Conservation (phyloP, 1,139 yeast species). For the Pichia sp. region DNA sequence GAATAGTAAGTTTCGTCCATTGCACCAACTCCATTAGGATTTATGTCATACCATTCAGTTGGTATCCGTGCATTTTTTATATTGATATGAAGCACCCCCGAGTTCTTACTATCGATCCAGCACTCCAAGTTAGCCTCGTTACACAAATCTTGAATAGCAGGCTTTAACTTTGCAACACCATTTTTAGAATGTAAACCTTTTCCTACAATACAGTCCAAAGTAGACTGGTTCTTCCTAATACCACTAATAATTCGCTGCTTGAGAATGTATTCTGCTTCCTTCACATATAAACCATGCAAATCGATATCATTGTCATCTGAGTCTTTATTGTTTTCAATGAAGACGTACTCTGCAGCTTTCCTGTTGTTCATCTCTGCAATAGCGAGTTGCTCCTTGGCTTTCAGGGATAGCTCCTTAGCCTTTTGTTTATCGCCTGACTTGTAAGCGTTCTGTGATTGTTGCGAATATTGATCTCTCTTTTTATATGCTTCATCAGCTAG, state of each 20-base stretch:
- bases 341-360: constrained; percentile 87
- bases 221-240: constrained; percentile 49
- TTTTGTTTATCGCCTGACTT: constrained; percentile 60
- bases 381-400: constrained; percentile 51
- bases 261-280: constrained; percentile 76
- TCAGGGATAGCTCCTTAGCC: constrained; percentile 68
- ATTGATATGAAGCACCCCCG: constrained; percentile 75
- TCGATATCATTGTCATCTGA: constrained; percentile 82
- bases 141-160: constrained; percentile 80
- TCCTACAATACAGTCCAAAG: constrained; percentile 74
- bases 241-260: constrained; percentile 68
- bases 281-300: constrained; percentile 83
- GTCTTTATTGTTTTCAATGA: constrained; percentile 80
- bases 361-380: constrained; percentile 65
- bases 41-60: constrained; percentile 36
- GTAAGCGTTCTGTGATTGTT: constrained; percentile 71
- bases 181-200: constrained; percentile 80
- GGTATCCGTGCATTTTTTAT: constrained; percentile 47
- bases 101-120: constrained; percentile 58
- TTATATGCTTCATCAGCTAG: constrained; percentile 63
- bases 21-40: constrained; percentile 27
- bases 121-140: constrained; percentile 53
- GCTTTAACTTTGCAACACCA: constrained; percentile 82
- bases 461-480: constrained; percentile 48
- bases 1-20: constrained; percentile 24